Evolutionary conservation across 306 rosid genomes (phyloP).

Genomic region (Prunus dulcis): DNA sequence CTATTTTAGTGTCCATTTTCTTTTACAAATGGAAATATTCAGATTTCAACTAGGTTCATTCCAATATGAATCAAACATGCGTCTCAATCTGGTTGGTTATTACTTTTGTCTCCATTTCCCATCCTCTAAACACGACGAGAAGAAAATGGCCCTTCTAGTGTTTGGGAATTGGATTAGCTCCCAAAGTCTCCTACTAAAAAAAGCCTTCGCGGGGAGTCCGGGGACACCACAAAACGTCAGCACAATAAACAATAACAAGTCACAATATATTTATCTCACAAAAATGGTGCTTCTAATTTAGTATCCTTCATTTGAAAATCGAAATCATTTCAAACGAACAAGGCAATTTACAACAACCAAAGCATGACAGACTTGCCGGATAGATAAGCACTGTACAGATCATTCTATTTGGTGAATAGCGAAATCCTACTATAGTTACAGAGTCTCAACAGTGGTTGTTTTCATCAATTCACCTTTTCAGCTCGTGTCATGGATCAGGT

Average conservation of each 20-base stretch:
- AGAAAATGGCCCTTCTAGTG: too few species aligned
- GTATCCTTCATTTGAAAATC: not conserved
- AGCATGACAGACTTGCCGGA: not conserved
- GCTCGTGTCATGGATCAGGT: slow-evolving; percentile 31
- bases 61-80: not conserved
- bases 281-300: not conserved
- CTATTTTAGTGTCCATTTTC: not conserved
- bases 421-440: not conserved
- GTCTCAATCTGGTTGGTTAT: not conserved
- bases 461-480: slow-evolving; percentile 4
- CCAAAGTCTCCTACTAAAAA: not conserved
- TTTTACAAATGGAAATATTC: too few species aligned
- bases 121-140: too few species aligned
- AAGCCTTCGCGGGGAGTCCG: not conserved
- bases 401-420: not conserved
- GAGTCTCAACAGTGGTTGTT: not conserved
- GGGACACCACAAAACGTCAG: too few species aligned
- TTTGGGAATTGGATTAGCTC: too few species aligned
- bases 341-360: not conserved
- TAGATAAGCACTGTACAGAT: not conserved
- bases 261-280: not conserved
- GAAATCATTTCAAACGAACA: not conserved
- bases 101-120: too few species aligned
- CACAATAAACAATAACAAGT: not conserved
- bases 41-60: too few species aligned